Evolutionary conservation across 2,329 filamentous ascomycete genomes (phyloP).

Genomic region (Catunica adiposa): DNA sequence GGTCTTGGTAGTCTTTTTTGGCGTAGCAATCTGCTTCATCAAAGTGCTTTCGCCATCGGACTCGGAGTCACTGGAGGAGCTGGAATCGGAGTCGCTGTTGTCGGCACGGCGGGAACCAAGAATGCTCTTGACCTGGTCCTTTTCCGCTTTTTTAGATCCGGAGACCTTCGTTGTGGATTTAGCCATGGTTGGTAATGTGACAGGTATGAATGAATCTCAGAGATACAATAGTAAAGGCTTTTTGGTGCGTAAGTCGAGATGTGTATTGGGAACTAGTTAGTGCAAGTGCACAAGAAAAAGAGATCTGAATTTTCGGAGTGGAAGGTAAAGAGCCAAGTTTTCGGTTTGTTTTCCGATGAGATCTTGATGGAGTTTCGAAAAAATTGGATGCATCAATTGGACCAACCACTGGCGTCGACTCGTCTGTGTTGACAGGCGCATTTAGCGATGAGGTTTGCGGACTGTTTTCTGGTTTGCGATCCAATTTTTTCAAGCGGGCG

Average conservation of each 20-base stretch:
- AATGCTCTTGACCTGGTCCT: conserved; percentile 16
- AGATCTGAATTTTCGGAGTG: background rate
- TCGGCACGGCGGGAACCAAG: conserved; percentile 15
- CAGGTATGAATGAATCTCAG: background rate
- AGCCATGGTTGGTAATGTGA: conserved; percentile 9
- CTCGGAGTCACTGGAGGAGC: conserved; percentile 21
- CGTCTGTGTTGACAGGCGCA: background rate
- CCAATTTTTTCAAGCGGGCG: conserved; percentile 1
- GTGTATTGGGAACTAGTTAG: background rate
- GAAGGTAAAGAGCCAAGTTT: background rate
- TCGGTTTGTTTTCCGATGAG: background rate
- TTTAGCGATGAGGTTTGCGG: background rate
- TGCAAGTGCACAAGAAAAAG: background rate
- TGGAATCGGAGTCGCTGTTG: conserved; percentile 16
- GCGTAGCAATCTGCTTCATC: conserved; percentile 13
- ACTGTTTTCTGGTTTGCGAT: background rate
- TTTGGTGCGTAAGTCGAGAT: background rate
- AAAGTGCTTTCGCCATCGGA: conserved; percentile 16
- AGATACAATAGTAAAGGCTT: background rate
- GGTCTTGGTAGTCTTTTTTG: conserved; percentile 16
- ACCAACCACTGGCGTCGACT: background rate
- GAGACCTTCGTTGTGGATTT: conserved; percentile 7
- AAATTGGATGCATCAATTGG: background rate
- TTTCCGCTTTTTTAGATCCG: conserved; percentile 14
- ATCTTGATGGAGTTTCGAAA: background rate